Percentiles rank a stretch among this genome's conserved stretches.
These are phyloP conservation scores for Suhomyces coccinellae DNA, from an alignment of 1,139 yeast genomes.

Conservation along the genomic window DNA sequence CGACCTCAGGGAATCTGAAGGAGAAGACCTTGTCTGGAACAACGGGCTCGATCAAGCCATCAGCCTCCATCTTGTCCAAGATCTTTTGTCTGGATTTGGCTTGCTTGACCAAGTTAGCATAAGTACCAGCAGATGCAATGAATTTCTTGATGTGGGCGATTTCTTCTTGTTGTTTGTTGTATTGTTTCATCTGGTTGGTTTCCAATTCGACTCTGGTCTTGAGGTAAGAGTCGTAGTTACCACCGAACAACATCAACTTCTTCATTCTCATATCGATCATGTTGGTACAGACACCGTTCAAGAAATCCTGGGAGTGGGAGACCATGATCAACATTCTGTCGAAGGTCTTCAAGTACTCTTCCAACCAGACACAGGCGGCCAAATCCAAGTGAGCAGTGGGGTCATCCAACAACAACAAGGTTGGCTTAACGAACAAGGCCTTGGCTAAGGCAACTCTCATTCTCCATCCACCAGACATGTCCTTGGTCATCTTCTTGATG, in stretches of 20 bases:
- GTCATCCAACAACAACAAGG: conserved; percentile 84
- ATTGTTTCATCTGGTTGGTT: conserved; percentile 97
- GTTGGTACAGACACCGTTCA: conserved; percentile 96
- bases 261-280: conserved; percentile 96
- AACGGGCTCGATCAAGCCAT: conserved; percentile 93
- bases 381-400: conserved; percentile 99
- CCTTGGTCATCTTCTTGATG: conserved; percentile 84
- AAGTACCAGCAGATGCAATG: conserved; percentile 99
- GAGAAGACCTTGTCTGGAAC: conserved; percentile 90
- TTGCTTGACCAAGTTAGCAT: conserved; percentile 97
- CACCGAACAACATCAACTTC: conserved; percentile 78
- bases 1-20: conserved; percentile 93
- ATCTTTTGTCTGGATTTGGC: conserved; percentile 99
- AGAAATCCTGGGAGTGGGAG: conserved; percentile 98
- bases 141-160: conserved; percentile 97
- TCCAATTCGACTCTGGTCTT: conserved; percentile 94
- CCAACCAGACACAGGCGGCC: conserved; percentile 99
- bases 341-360: conserved; percentile 92
- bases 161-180: conserved; percentile 97
- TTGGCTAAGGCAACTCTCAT: conserved; percentile 89
- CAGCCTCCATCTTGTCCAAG: conserved; percentile 99
- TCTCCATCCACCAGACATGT: conserved; percentile 99
- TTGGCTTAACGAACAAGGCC: conserved; percentile 87
- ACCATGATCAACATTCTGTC: conserved; percentile 92
- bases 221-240: conserved; percentile 96